These are phyloP conservation scores for Jacaranda mimosifolia DNA, from an alignment of 257 asterid species.

Conservation along the genomic window DNA sequence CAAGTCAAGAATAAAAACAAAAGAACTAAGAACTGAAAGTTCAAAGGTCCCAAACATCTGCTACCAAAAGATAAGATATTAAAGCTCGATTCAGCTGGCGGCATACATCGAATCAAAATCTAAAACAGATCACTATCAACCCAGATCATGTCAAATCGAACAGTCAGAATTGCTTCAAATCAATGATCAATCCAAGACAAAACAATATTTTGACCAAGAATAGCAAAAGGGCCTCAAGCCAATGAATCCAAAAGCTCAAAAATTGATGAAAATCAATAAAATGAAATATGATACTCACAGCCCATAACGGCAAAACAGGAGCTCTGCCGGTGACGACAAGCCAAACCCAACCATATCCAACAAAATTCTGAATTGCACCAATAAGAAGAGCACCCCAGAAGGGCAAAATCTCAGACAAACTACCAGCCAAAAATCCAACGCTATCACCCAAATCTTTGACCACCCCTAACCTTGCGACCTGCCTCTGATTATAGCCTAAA, in stretches of 20 bases:
- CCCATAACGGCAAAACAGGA: constrained; percentile 83
- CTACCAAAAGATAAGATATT: neutral
- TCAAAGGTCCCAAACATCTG: neutral
- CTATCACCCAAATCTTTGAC: constrained; percentile 92
- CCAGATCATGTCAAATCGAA: constrained; percentile 1
- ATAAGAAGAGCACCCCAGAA: constrained; percentile 73
- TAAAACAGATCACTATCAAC: neutral
- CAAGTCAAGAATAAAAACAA: neutral
- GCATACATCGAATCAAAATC: neutral
- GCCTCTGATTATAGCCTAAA: constrained; percentile 78
- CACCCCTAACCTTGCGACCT: constrained; percentile 82
- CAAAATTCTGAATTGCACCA: constrained; percentile 82
- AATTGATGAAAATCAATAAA: constrained; percentile 1
- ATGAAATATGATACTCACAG: constrained; percentile 56
- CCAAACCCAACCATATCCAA: constrained; percentile 91
- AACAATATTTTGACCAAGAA: neutral
- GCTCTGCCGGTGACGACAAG: constrained; percentile 61
- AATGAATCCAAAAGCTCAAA: constrained; percentile 13
- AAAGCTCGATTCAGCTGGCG: constrained; percentile 16
- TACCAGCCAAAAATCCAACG: constrained; percentile 80
- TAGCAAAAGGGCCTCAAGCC: constrained; percentile 22
- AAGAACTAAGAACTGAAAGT: neutral
- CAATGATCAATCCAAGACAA: neutral
- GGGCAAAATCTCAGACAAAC: constrained; percentile 73
- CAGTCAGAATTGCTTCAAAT: neutral